phyloP scores from a whole-genome alignment of 163 green algal genomes.

The Prototheca wickerhamii region DNA sequence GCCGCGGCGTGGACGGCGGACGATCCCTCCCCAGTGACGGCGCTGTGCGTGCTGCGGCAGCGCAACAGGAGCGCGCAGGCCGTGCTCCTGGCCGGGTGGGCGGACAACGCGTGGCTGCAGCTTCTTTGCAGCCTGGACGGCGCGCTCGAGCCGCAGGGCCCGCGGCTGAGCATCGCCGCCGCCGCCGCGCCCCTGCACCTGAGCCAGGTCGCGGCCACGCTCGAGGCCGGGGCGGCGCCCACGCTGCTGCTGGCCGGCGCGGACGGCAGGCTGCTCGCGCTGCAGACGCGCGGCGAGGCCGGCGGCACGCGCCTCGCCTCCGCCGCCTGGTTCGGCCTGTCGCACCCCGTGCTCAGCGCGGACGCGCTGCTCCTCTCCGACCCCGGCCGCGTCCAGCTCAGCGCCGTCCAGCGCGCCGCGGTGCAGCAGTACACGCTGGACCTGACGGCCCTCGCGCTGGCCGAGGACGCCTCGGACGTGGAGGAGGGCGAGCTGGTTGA shows the following conservation, averaged over 20 bases:
- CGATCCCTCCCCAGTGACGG: too few relatives aligned
- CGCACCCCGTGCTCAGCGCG: constrained; percentile 64
- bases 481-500: not conserved
- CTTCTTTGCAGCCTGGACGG: too few relatives aligned
- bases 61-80: too few relatives aligned
- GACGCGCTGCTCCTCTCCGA: constrained; percentile 8
- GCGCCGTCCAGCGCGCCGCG: constrained; percentile 61
- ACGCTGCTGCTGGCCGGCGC: not conserved
- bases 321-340: constrained; percentile 53
- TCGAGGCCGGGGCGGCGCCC: too few relatives aligned
- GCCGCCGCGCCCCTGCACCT: not conserved
- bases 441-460: constrained; percentile 7
- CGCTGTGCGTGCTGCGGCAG: too few relatives aligned
- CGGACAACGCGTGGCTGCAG: too few relatives aligned
- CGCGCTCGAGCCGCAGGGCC: too few relatives aligned
- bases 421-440: constrained; percentile 82
- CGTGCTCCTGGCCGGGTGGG: too few relatives aligned
- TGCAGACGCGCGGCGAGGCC: not conserved
- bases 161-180: too few relatives aligned
- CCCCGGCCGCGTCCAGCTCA: constrained; percentile 35
- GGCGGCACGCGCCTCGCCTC: constrained; percentile 43
- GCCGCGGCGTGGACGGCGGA: too few relatives aligned
- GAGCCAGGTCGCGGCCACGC: not conserved
- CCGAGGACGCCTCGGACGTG: not conserved
- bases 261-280: not conserved